Evolutionary conservation across 306 rosid species (phyloP).

Genomic region (Cucurbita argyrosperma): DNA sequence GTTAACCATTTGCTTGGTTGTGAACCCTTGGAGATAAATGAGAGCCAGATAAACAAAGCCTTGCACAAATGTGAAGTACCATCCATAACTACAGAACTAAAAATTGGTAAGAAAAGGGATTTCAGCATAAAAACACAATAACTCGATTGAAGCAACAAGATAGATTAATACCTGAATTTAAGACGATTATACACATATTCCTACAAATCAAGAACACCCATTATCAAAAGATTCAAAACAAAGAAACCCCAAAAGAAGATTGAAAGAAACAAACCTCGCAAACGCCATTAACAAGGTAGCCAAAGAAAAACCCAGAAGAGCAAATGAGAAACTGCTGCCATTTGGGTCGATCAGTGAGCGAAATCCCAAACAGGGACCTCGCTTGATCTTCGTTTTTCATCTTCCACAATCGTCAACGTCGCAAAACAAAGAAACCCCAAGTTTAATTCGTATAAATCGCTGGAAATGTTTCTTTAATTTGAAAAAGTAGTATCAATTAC

Average conservation of each 20-base stretch:
- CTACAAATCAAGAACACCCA: slow-evolving; percentile 10
- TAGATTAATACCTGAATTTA: slow-evolving; percentile 28
- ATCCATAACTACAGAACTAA: slow-evolving; percentile 34
- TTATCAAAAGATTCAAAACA: neutral
- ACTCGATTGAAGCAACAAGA: neutral
- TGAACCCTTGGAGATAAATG: slow-evolving; percentile 39
- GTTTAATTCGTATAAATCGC: neutral
- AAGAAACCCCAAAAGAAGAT: neutral
- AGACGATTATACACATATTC: slow-evolving; percentile 54
- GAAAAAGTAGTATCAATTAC: neutral
- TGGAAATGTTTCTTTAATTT: neutral
- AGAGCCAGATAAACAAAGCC: slow-evolving; percentile 42
- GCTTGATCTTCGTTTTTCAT: slow-evolving; percentile 39
- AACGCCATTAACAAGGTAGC: slow-evolving; percentile 51
- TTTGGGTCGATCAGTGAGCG: slow-evolving; percentile 27
- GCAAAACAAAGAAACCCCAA: neutral
- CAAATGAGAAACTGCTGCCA: slow-evolving; percentile 46
- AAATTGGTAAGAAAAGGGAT: neutral
- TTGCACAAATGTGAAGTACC: slow-evolving; percentile 63
- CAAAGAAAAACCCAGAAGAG: slow-evolving; percentile 48
- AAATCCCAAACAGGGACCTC: slow-evolving; percentile 43
- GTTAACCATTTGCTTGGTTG: slow-evolving; percentile 45
- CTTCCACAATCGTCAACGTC: neutral
- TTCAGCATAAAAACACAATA: neutral
- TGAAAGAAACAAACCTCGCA: slow-evolving; percentile 35